These are phyloP conservation scores for Hibiscus mutabilis DNA, from an alignment of 345 rosid genomes.

Conservation along the genomic window DNA sequence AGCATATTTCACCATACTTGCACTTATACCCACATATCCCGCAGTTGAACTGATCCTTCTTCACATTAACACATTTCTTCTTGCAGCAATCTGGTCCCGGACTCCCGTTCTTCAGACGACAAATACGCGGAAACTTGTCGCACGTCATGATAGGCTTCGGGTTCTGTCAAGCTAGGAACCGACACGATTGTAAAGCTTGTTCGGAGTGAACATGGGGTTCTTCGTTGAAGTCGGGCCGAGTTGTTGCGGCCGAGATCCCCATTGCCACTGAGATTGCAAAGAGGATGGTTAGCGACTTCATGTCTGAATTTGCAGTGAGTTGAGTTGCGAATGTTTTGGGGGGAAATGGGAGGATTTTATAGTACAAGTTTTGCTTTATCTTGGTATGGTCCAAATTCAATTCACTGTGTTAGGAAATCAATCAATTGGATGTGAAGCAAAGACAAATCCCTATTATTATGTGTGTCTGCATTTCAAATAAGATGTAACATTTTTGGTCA, in stretches of 20 bases:
- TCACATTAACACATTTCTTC: constrained; percentile 27
- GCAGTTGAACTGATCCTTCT: constrained; percentile 18
- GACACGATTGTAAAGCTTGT: constrained; percentile 11
- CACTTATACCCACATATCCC: constrained; percentile 28
- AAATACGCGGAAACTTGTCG: constrained; percentile 20
- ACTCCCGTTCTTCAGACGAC: constrained; percentile 20
- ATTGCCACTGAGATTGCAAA: constrained; percentile 2
- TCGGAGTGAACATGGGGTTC: neutral
- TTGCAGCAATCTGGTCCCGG: constrained; percentile 32
- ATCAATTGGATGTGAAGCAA: constrained; percentile 19
- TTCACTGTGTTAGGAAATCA: constrained; percentile 7
- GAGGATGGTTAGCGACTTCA: constrained; percentile 10
- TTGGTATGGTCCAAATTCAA: constrained; percentile 20
- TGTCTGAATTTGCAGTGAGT: neutral
- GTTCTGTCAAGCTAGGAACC: constrained; percentile 11
- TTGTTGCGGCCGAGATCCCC: neutral
- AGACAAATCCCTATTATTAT: neutral
- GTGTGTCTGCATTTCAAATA: neutral
- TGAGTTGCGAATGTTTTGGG: neutral
- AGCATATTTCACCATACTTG: constrained; percentile 22
- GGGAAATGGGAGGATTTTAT: constrained; percentile 1
- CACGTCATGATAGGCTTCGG: constrained; percentile 9
- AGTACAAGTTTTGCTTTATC: constrained; percentile 14
- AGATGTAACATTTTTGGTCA: too few species aligned
- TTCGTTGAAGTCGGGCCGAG: neutral